These are phyloP conservation scores for Aspergillus brunneoviolaceus DNA, from an alignment of 2,329 filamentous ascomycete genomes.

Conservation along the genomic window DNA sequence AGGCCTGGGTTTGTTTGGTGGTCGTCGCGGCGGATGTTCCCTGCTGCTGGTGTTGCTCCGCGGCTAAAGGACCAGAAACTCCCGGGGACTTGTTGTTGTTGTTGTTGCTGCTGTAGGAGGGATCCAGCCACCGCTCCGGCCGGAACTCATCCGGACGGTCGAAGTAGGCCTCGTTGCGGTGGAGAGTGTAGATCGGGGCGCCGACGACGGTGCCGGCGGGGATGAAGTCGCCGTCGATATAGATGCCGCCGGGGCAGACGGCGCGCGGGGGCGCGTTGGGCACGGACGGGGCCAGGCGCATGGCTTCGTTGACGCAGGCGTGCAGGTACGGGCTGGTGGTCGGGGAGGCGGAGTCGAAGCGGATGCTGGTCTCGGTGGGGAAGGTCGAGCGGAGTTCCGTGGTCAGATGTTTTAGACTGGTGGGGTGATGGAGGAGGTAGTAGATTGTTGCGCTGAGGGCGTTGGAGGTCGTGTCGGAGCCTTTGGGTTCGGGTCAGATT, in stretches of 20 bases:
- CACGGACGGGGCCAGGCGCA: conserved; percentile 21
- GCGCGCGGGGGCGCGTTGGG: conserved; percentile 36
- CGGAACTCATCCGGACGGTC: conserved; percentile 15
- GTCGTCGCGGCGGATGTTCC: background rate
- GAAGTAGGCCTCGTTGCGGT: conserved; percentile 22
- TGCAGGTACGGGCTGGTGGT: conserved; percentile 1
- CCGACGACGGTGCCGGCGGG: conserved; percentile 39
- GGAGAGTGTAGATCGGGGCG: conserved; percentile 36
- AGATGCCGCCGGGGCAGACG: conserved; percentile 28
- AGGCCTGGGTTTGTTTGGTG: background rate
- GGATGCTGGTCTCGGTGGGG: background rate
- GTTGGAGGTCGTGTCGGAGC: conserved; percentile 5
- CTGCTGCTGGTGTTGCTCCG: background rate
- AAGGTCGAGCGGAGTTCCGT: background rate
- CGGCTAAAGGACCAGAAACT: no score
- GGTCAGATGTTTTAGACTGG: background rate
- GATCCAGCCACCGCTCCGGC: conserved; percentile 43
- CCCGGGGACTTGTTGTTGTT: background rate
- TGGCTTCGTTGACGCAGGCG: conserved; percentile 11
- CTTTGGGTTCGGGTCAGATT: background rate
- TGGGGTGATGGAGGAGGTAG: background rate
- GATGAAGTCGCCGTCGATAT: conserved; percentile 15
- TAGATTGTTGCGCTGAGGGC: background rate
- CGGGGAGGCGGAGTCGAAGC: background rate
- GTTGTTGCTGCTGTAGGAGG: background rate